Evolutionary conservation across 306 rosid species (phyloP).

Genomic region (Fragaria ananassa): DNA sequence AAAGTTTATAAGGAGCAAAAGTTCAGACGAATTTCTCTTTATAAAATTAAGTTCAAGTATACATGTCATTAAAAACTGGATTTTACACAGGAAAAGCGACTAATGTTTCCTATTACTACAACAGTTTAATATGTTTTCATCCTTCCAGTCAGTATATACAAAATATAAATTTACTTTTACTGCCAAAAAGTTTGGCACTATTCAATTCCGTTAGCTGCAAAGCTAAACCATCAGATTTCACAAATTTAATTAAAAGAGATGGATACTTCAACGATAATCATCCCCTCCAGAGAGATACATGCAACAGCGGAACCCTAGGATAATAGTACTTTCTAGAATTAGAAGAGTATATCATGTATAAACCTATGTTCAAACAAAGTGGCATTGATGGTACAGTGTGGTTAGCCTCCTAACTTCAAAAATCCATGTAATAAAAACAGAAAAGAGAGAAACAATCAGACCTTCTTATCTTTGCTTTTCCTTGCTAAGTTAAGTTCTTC

Average conservation of each 20-base stretch:
- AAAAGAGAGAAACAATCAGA: conserved; percentile 19
- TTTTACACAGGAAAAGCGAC: background rate
- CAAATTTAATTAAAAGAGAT: background rate
- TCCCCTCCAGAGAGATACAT: background rate
- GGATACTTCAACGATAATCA: background rate
- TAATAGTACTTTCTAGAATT: background rate
- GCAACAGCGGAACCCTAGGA: background rate
- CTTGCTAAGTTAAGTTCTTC: conserved; percentile 73
- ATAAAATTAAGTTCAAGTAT: background rate
- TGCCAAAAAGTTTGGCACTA: background rate
- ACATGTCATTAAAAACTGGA: background rate
- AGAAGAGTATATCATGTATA: background rate
- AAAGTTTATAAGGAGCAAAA: too few relatives aligned
- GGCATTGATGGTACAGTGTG: background rate
- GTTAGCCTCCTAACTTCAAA: background rate
- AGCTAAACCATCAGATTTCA: background rate
- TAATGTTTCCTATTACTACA: background rate
- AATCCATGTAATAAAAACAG: background rate
- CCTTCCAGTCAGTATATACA: background rate
- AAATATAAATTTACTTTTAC: background rate
- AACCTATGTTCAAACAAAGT: background rate
- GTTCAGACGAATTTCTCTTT: too few relatives aligned
- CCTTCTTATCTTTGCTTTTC: conserved; percentile 92
- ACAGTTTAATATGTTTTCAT: background rate
- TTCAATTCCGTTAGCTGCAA: background rate